Conservation (phyloP, 352 stramenopile species). For the Phytophthora agathidicida region DNA sequence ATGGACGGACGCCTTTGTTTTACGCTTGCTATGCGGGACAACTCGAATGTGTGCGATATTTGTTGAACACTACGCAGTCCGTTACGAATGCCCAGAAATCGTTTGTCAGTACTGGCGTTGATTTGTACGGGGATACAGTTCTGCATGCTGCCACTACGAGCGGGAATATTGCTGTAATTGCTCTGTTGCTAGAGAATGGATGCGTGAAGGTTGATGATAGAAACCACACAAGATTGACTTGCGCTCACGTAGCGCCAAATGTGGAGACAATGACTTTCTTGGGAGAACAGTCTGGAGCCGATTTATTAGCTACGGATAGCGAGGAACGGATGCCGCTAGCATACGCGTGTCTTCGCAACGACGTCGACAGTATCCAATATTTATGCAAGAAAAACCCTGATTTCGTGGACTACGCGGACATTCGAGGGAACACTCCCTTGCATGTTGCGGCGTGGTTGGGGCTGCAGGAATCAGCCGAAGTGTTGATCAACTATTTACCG, state of each 20-base stretch:
- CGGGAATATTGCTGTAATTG: slow-evolving; percentile 33
- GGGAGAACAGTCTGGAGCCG: slow-evolving; percentile 43
- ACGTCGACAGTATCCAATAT: slow-evolving; percentile 56
- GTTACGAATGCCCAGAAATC: slow-evolving; percentile 2
- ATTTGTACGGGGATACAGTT: slow-evolving; percentile 64
- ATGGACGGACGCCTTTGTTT: slow-evolving; percentile 72
- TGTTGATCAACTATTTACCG: slow-evolving; percentile 47
- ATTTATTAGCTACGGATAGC: slow-evolving; percentile 57
- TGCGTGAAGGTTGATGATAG: slow-evolving; percentile 47
- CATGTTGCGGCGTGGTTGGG: slow-evolving; percentile 64
- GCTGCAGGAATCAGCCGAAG: slow-evolving; percentile 28
- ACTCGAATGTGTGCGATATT: slow-evolving; percentile 45
- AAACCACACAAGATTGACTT: slow-evolving; percentile 45
- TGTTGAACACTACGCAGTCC: slow-evolving; percentile 29
- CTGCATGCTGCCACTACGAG: slow-evolving; percentile 63
- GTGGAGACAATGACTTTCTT: slow-evolving; percentile 43
- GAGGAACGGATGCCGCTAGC: slow-evolving; percentile 67
- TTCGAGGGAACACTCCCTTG: slow-evolving; percentile 67
- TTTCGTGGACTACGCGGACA: slow-evolving; percentile 76
- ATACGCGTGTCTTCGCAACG: slow-evolving; percentile 62
- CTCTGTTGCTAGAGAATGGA: slow-evolving; percentile 45
- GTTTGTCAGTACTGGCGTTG: slow-evolving; percentile 10
- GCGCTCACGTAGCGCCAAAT: slow-evolving; percentile 53
- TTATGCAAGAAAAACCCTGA: slow-evolving; percentile 57
- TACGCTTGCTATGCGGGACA: slow-evolving; percentile 75